A percentile compares a stretch with the other conserved stretches of the same genome.
Evolutionary conservation across 2,329 filamentous ascomycete genomes (phyloP).

Genomic region (Neoarthrinium moseri): DNA sequence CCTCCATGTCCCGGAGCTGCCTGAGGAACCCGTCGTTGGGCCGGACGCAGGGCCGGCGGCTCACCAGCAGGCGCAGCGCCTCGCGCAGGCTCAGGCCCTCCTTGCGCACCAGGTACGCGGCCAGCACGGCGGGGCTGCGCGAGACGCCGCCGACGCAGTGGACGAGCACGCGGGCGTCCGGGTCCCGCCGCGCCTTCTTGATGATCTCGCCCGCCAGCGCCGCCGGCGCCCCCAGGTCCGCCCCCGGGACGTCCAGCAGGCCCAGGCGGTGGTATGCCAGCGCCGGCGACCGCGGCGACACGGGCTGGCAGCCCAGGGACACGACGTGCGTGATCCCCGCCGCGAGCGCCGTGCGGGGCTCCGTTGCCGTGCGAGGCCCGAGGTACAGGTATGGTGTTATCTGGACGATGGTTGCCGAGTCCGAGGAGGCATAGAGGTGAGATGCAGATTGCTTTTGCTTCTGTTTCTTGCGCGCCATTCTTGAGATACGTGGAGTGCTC

Average conservation of each 20-base stretch:
- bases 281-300: background rate
- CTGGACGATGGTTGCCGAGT: background rate
- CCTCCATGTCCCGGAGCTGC: constrained; percentile 4
- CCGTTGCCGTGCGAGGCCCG: constrained; percentile 4
- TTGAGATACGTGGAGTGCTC: no score
- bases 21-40: constrained; percentile 7
- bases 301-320: constrained; percentile 5
- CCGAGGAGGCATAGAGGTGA: no score
- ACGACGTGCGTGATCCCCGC: constrained; percentile 3
- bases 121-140: constrained; percentile 1
- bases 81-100: constrained; percentile 4
- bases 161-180: constrained; percentile 1
- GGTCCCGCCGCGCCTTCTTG: background rate
- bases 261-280: background rate
- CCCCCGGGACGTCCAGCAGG: background rate
- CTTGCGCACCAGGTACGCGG: constrained; percentile 1
- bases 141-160: constrained; percentile 4
- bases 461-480: no score
- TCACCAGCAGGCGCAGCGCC: background rate
- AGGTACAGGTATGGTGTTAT: constrained; percentile 4
- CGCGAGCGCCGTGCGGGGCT: background rate
- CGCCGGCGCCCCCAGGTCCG: background rate
- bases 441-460: no score
- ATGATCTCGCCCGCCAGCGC: background rate
- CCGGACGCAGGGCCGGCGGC: background rate